Percentiles rank a stretch among this genome's conserved stretches.
Conservation (phyloP, 768 basidiomycete genomes). For the Naematelia aurantialba region DNA sequence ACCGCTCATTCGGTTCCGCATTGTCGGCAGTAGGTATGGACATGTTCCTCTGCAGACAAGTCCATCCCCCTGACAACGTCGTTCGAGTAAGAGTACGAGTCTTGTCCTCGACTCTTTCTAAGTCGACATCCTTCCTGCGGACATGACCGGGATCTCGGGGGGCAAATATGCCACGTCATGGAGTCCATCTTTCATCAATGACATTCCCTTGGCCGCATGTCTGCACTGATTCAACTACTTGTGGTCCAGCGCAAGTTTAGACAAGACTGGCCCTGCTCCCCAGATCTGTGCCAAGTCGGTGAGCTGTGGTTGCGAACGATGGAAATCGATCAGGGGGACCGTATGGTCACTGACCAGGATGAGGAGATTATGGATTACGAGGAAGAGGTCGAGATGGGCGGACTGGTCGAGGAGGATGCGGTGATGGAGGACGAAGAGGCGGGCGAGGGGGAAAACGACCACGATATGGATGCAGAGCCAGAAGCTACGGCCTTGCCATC, state of each 20-base stretch:
- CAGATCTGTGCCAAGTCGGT: too few species aligned
- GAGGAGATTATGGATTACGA: slow-evolving; percentile 20
- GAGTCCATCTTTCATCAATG: not conserved
- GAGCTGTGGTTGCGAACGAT: too few species aligned
- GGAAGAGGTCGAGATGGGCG: slow-evolving; percentile 6
- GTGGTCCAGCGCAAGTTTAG: too few species aligned
- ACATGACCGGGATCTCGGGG: too few species aligned
- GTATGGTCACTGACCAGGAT: not conserved
- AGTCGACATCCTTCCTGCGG: too few species aligned
- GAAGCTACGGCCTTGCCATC: too few species aligned
- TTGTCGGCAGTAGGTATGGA: not conserved
- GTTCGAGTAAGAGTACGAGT: too few species aligned
- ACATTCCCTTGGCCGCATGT: too few species aligned
- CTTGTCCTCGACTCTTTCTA: too few species aligned
- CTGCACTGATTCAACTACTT: too few species aligned
- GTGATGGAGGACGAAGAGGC: slow-evolving; percentile 5
- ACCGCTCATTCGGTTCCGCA: not conserved
- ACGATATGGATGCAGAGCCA: slow-evolving; percentile 11
- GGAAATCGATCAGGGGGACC: slow-evolving; percentile 12
- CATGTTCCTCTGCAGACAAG: not conserved
- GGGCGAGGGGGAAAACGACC: slow-evolving; percentile 9
- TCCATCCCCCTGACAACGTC: too few species aligned
- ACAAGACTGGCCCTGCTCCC: too few species aligned
- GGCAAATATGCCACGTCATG: not conserved
- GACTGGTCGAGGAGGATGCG: not conserved